Evolutionary conservation across 2,329 filamentous ascomycete genomes (phyloP).

Genomic region (Triangularia setosa): DNA sequence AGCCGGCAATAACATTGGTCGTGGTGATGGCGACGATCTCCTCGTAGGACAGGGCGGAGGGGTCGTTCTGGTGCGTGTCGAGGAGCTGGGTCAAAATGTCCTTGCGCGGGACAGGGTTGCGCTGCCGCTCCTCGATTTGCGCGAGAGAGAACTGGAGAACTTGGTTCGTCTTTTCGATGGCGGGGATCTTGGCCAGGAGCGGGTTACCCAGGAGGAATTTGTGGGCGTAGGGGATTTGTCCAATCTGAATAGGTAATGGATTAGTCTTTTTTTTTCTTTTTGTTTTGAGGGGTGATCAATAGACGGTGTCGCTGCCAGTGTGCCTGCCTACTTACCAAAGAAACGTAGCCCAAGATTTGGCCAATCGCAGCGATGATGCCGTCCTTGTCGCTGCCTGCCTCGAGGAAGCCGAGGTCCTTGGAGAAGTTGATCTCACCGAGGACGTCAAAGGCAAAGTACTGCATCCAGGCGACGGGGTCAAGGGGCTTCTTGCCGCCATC

Average conservation of each 20-base stretch:
- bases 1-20: slow-evolving; percentile 37
- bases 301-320: slow-evolving; percentile 26
- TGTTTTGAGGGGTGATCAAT: too few relatives aligned
- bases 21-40: slow-evolving; percentile 41
- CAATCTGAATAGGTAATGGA: slow-evolving; percentile 21
- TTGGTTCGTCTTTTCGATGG: slow-evolving; percentile 24
- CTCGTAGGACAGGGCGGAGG: neutral
- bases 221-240: neutral
- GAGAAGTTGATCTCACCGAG: slow-evolving; percentile 50
- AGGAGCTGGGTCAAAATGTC: slow-evolving; percentile 53
- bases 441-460: slow-evolving; percentile 34
- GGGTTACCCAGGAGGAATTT: neutral
- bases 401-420: slow-evolving; percentile 57
- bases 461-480: neutral
- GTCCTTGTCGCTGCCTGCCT: slow-evolving; percentile 55
- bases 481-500: neutral
- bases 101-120: slow-evolving; percentile 22
- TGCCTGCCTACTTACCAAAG: slow-evolving; percentile 30
- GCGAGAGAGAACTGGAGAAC: too few relatives aligned
- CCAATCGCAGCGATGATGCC: slow-evolving; percentile 43
- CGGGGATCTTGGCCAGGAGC: slow-evolving; percentile 26
- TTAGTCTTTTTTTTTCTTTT: too few relatives aligned
- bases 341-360: slow-evolving; percentile 5
- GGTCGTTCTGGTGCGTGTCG: slow-evolving; percentile 42
- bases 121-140: too few relatives aligned